Conservation (phyloP, 805 yeast species). For the Candida boidinii region DNA sequence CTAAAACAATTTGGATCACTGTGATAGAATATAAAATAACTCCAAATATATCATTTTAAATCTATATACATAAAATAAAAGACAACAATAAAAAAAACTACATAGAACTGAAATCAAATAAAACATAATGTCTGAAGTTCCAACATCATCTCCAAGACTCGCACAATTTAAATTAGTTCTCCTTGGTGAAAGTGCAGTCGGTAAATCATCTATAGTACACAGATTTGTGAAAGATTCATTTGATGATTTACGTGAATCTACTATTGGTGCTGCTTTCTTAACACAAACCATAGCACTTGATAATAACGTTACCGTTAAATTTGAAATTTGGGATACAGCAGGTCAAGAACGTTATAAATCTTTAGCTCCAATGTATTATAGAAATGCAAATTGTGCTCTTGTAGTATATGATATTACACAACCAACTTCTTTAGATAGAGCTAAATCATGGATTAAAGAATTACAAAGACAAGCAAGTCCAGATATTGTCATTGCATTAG, state of each 20-base stretch:
- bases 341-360: constrained; percentile 78
- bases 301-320: constrained; percentile 47
- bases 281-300: constrained; percentile 59
- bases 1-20: too few relatives aligned
- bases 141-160: constrained; percentile 19
- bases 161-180: constrained; percentile 57
- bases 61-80: too few relatives aligned
- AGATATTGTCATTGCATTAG: constrained; percentile 69
- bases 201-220: constrained; percentile 58
- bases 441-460: constrained; percentile 73
- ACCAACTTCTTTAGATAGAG: constrained; percentile 57
- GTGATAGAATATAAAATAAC: too few relatives aligned
- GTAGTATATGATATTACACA: constrained; percentile 73
- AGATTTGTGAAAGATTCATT: constrained; percentile 68
- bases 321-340: constrained; percentile 84
- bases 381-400: constrained; percentile 74
- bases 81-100: too few relatives aligned
- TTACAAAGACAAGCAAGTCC: constrained; percentile 72
- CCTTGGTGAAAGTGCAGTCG: constrained; percentile 59
- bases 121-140: too few relatives aligned
- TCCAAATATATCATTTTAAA: too few relatives aligned
- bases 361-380: constrained; percentile 75
- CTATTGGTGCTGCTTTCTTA: constrained; percentile 79
- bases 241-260: constrained; percentile 66
- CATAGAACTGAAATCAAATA: too few relatives aligned